Evolutionary conservation across 2,329 filamentous ascomycete species (phyloP).

Genomic region (Epicoccum sorghinum): DNA sequence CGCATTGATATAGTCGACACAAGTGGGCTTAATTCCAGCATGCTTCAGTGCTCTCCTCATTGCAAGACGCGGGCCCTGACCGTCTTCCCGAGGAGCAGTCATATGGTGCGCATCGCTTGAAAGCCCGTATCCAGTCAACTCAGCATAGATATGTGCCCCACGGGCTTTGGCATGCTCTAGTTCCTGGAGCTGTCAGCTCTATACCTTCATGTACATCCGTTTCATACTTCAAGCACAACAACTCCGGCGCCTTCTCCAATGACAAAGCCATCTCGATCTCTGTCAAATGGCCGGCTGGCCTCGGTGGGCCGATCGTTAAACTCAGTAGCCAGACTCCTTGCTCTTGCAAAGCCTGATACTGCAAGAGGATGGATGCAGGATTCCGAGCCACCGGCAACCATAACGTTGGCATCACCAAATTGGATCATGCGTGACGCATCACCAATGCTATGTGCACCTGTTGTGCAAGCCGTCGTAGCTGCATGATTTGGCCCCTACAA

Average conservation of each 20-base stretch:
- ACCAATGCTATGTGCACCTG: conserved; percentile 90
- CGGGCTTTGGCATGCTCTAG: conserved; percentile 82
- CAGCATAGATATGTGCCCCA: conserved; percentile 83
- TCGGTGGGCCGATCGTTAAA: conserved; percentile 75
- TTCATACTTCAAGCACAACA: conserved; percentile 73
- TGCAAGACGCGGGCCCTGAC: conserved; percentile 78
- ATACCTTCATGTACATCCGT: not conserved
- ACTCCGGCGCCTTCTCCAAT: conserved; percentile 92
- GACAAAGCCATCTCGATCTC: conserved; percentile 80
- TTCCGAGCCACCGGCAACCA: conserved; percentile 94
- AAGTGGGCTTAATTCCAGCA: conserved; percentile 69
- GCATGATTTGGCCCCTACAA: conserved; percentile 84
- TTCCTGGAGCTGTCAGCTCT: conserved; percentile 57
- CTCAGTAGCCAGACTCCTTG: conserved; percentile 80
- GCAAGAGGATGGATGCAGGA: conserved; percentile 95
- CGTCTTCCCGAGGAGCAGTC: conserved; percentile 85
- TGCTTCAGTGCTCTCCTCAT: conserved; percentile 84
- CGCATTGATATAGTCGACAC: conserved; percentile 92
- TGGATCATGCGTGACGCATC: conserved; percentile 92
- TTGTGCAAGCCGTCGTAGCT: conserved; percentile 93
- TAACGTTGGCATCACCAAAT: conserved; percentile 90
- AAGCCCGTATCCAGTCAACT: conserved; percentile 85
- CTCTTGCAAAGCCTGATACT: conserved; percentile 87
- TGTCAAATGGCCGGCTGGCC: conserved; percentile 88
- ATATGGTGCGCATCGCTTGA: conserved; percentile 93